phyloP scores from a whole-genome alignment of 2,329 filamentous ascomycete species.

The Sporothrix dimorphospora region DNA sequence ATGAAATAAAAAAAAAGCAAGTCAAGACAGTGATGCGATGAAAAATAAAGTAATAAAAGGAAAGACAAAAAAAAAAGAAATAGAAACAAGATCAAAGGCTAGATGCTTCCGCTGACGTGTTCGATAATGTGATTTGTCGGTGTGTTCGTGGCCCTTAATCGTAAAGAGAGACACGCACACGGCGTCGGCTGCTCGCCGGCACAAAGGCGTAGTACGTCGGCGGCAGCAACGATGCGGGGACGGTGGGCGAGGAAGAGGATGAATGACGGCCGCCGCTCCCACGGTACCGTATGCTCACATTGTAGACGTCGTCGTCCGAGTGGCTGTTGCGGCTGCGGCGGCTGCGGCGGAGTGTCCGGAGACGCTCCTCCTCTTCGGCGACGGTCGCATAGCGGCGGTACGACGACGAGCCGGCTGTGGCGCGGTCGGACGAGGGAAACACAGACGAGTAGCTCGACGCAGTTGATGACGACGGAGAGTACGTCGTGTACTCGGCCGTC shows the following conservation, averaged over 20 bases:
- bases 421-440: not conserved
- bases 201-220: conserved; percentile 3
- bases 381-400: not conserved
- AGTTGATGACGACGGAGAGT: not conserved
- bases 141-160: not conserved
- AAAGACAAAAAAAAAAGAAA: not conserved
- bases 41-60: too few species aligned
- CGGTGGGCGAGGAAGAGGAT: not conserved
- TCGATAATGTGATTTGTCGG: not conserved
- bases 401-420: not conserved
- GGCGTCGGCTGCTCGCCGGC: not conserved
- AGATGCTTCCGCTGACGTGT: not conserved
- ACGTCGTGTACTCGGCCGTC: not conserved
- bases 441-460: not conserved
- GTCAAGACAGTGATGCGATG: not conserved
- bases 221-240: not conserved
- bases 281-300: conserved; percentile 15
- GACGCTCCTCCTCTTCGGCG: not conserved
- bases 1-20: not conserved
- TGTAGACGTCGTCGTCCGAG: not conserved
- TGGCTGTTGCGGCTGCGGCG: not conserved
- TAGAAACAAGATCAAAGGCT: not conserved
- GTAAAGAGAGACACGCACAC: not conserved
- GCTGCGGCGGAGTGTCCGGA: not conserved
- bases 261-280: not conserved